These are phyloP conservation scores for Huntiella omanensis DNA, from an alignment of 2,329 filamentous ascomycete genomes.

Conservation along the genomic window DNA sequence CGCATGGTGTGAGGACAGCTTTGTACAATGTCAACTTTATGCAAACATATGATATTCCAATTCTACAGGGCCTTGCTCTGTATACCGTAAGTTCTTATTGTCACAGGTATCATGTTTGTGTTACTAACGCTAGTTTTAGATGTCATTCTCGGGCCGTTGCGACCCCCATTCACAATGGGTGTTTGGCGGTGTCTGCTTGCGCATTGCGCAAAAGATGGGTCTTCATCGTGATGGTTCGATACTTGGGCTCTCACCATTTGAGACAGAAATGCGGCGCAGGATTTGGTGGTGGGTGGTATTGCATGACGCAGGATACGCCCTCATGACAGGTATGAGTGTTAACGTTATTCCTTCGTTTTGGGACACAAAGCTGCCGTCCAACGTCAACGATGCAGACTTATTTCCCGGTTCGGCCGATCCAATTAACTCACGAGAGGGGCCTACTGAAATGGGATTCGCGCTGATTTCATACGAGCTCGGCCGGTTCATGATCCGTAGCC, in stretches of 20 bases:
- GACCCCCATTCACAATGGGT: conserved; percentile 42
- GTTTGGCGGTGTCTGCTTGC: conserved; percentile 38
- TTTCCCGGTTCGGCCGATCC: conserved; percentile 33
- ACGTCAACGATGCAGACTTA: conserved; percentile 40
- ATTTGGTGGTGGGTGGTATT: conserved; percentile 49
- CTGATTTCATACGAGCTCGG: conserved; percentile 31
- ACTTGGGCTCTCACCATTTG: conserved; percentile 39
- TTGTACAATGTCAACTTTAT: conserved; percentile 37
- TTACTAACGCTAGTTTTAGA: conserved; percentile 18
- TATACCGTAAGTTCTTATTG: conserved; percentile 27
- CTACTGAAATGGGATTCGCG: conserved; percentile 42
- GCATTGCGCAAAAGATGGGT: conserved; percentile 49
- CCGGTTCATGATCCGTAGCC: conserved; percentile 25
- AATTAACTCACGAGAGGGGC: conserved; percentile 32
- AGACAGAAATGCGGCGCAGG: conserved; percentile 47
- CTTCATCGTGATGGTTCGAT: conserved; percentile 42
- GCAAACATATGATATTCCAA: conserved; percentile 36
- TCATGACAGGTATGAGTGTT: conserved; percentile 37
- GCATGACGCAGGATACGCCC: conserved; percentile 36
- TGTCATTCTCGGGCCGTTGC: conserved; percentile 37
- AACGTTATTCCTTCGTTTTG: conserved; percentile 32
- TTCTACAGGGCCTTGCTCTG: conserved; percentile 38
- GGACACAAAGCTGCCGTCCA: conserved; percentile 36
- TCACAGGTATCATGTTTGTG: not conserved
- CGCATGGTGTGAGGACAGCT: conserved; percentile 29